A percentile compares a stretch with the other conserved stretches of the same genome.
phyloP scores from a whole-genome alignment of 495 filamentous ascomycete genomes.

The Hyphodiscus hymeniophilus region DNA sequence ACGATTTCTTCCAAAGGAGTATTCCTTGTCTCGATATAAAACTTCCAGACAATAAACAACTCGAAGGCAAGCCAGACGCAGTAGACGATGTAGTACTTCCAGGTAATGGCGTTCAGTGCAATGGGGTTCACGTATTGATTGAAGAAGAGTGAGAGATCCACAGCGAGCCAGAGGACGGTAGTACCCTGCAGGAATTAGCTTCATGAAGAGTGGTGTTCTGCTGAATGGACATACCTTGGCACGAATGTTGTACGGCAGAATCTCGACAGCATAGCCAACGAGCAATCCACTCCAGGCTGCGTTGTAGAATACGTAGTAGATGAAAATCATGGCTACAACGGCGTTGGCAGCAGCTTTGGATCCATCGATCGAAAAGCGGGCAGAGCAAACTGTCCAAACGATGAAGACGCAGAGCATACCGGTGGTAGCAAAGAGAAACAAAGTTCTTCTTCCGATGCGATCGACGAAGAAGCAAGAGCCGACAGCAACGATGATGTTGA shows the following conservation, averaged over 20 bases:
- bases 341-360: slow-evolving; percentile 18
- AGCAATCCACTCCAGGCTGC: slow-evolving; percentile 29
- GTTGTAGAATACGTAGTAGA: slow-evolving; percentile 43
- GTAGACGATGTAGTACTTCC: slow-evolving; percentile 37
- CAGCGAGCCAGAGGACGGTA: slow-evolving; percentile 36
- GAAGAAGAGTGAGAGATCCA: slow-evolving; percentile 37
- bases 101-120: slow-evolving; percentile 30
- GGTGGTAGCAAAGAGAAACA: slow-evolving; percentile 20
- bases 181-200: slow-evolving; percentile 27
- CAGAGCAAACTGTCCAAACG: slow-evolving; percentile 18
- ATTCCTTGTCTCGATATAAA: slow-evolving; percentile 41
- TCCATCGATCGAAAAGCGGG: slow-evolving; percentile 23
- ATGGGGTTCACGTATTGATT: slow-evolving; percentile 44
- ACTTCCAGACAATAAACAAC: slow-evolving; percentile 32
- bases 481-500: slow-evolving; percentile 32
- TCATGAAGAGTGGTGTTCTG: not conserved
- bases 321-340: slow-evolving; percentile 19
- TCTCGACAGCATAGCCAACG: slow-evolving; percentile 31
- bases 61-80: slow-evolving; percentile 35
- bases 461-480: slow-evolving; percentile 34
- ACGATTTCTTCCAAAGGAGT: slow-evolving; percentile 42
- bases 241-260: slow-evolving; percentile 26
- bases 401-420: slow-evolving; percentile 23
- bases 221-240: slow-evolving; percentile 5
- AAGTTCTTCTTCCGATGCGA: slow-evolving; percentile 16